These are phyloP conservation scores for Kalaharituber pfeilii DNA, from an alignment of 2,329 filamentous ascomycete genomes.

Conservation along the genomic window DNA sequence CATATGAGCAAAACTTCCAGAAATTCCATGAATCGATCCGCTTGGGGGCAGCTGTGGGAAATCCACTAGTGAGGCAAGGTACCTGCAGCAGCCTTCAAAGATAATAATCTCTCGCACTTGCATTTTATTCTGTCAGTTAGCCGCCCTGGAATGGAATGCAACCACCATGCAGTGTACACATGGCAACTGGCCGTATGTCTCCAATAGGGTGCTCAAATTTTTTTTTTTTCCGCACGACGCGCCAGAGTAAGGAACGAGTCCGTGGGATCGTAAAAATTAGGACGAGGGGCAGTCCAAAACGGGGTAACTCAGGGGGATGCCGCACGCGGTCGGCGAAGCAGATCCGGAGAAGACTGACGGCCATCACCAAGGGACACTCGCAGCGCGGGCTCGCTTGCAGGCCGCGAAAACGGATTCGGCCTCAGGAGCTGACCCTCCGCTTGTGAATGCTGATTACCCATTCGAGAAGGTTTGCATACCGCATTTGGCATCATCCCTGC, in stretches of 20 bases:
- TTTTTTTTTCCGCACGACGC: not conserved
- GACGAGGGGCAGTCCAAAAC: not conserved
- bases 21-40: not conserved
- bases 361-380: too few relatives aligned
- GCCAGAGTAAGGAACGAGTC: not conserved
- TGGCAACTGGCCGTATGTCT: not conserved
- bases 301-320: not conserved
- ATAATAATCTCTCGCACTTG: not conserved
- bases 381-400: too few relatives aligned
- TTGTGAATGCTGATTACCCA: too few relatives aligned
- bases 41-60: not conserved
- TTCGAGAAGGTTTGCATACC: too few relatives aligned
- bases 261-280: not conserved
- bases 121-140: not conserved
- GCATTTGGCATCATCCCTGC: too few relatives aligned
- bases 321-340: not conserved
- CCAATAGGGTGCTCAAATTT: not conserved
- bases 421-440: too few relatives aligned
- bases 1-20: not conserved
- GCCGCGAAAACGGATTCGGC: too few relatives aligned
- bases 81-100: not conserved
- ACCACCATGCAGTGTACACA: not conserved
- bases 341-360: too few relatives aligned
- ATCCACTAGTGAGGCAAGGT: not conserved
- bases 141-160: not conserved